Base-by-base conservation (phyloP, 1,139 yeast species). In the Yarrowia galli region DNA sequence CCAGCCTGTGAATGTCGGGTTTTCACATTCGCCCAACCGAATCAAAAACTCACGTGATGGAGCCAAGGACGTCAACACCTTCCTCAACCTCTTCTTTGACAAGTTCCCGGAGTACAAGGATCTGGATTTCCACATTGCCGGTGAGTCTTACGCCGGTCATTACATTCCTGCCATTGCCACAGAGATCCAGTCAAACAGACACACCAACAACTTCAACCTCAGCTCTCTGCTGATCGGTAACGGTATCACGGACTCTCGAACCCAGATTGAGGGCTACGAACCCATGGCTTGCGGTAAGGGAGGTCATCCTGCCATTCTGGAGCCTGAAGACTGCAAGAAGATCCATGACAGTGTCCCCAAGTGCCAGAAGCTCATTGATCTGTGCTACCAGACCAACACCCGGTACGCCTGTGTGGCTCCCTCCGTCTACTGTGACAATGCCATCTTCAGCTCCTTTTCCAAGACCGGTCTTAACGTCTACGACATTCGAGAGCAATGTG, bases 101-200 rank as follows among this genome's bases (percentile, higher is more conserved):
- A 91, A 91, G 77, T 95, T 92, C 85, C 97, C 98, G 56, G 87
- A 93, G 80, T 92, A 89, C 80, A 79, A 84, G 65, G 79, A 85
- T 46, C 83, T 85, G 70, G 87, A 85, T 67, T 92, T 95, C 89
- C 98, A 93, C 80, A 92, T 95, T 79, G 96, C 98, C 63, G 99
- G 98, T 74, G 98, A 95, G 81, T 91, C 97, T n/a, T 95, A 95
- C 77, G 99, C 97, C 68, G 99, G 99, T 71, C 98, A 95, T 79
- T 95, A 95, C 79, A 92, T 95, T 73, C 99, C 98, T 40, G 93
- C 87, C 12, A 91, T 95, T 78, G 97, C 98, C 25, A 80, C 89
- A 66, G 97, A 93, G 79, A 93, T 95, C 73, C 80, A 92, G 75
- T 83, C 87, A 28, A 96, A 92, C 77, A 84, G 83, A 64, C 92